Percentiles rank a stretch among this genome's conserved stretches.
Evolutionary conservation across 2,329 filamentous ascomycete genomes (phyloP).

Genomic region (Didymella keratinophila): DNA sequence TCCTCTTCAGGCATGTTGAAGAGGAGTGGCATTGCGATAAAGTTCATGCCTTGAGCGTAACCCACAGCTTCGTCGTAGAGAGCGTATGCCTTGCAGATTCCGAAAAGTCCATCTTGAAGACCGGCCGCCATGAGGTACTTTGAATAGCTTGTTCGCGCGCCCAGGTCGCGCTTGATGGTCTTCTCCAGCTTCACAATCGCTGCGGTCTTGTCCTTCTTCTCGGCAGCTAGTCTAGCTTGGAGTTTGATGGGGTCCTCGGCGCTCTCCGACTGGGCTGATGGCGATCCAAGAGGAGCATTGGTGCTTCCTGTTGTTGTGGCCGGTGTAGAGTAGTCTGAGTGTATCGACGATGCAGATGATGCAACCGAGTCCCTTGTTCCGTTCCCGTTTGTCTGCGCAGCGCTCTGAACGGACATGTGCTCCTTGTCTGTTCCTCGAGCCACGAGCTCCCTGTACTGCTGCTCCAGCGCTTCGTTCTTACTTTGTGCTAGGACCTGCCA

Average conservation of each 20-base stretch:
- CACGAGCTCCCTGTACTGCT: constrained; percentile 83
- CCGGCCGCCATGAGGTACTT: constrained; percentile 93
- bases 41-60: constrained; percentile 99
- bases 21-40: constrained; percentile 92
- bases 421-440: constrained; percentile 83
- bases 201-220: constrained; percentile 77
- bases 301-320: constrained; percentile 60
- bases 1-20: constrained; percentile 99
- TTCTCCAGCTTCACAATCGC: constrained; percentile 87
- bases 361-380: constrained; percentile 70
- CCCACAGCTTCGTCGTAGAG: constrained; percentile 93
- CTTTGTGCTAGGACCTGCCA: constrained; percentile 98
- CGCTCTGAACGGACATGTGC: constrained; percentile 36
- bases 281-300: constrained; percentile 53
- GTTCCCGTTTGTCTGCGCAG: constrained; percentile 52
- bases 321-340: constrained; percentile 76
- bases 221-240: constrained; percentile 68
- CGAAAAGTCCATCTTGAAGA: constrained; percentile 91
- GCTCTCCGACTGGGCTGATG: constrained; percentile 63
- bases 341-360: constrained; percentile 85
- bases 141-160: constrained; percentile 92
- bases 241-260: constrained; percentile 70
- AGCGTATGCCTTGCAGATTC: constrained; percentile 96
- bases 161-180: constrained; percentile 86
- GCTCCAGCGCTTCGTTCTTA: constrained; percentile 89